Percentiles rank a stretch among this genome's conserved stretches.
phyloP scores from a whole-genome alignment of 371 early-diverging fungal species.

The Rhizopus delemar region DNA sequence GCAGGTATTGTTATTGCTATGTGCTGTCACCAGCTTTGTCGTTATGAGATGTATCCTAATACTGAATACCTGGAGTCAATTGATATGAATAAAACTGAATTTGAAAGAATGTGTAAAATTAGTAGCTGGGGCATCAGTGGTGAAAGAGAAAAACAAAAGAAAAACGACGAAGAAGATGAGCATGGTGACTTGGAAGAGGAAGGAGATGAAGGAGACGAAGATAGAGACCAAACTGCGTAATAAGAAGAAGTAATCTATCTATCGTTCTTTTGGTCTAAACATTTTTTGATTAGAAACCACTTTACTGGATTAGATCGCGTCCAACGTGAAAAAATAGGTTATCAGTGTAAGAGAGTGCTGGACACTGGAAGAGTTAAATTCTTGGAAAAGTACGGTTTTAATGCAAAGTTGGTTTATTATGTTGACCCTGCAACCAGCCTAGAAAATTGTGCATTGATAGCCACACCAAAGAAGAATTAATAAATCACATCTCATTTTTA shows the following conservation, averaged over 20 bases:
- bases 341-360: constrained; percentile 73
- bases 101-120: constrained; percentile 64
- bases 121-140: constrained; percentile 77
- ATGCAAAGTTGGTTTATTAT: constrained; percentile 68
- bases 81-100: constrained; percentile 54
- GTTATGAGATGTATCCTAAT: constrained; percentile 76
- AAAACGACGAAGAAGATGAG: constrained; percentile 39
- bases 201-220: constrained; percentile 44
- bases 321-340: constrained; percentile 69
- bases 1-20: constrained; percentile 82
- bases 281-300: constrained; percentile 32
- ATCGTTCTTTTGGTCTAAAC: background rate
- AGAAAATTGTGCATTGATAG: constrained; percentile 76
- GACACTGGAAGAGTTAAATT: constrained; percentile 69
- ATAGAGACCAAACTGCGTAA: constrained; percentile 52
- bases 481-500: background rate
- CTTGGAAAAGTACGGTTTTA: constrained; percentile 55
- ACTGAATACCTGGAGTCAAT: constrained; percentile 58
- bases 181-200: constrained; percentile 48
- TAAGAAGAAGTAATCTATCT: background rate
- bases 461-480: constrained; percentile 24
- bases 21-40: constrained; percentile 90
- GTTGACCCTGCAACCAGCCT: constrained; percentile 62
- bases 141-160: constrained; percentile 18
- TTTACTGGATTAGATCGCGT: constrained; percentile 61